Evolutionary conservation across 305 asterid species (phyloP).

Genomic region (Fraxinus sp.): DNA sequence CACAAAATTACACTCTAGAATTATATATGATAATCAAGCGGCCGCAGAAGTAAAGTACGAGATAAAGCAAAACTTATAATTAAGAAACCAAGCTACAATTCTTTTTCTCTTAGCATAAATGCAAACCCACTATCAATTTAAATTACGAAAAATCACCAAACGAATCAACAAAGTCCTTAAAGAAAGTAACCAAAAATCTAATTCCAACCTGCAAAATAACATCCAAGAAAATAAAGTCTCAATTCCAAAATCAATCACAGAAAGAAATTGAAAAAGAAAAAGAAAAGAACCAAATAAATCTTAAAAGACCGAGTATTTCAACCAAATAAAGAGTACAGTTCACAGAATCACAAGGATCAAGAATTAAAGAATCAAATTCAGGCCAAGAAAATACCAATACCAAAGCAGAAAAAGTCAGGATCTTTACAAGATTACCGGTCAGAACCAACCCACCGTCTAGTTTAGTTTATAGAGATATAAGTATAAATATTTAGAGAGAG

Average conservation of each 20-base stretch:
- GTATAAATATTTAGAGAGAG: not conserved
- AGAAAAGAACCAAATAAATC: not conserved
- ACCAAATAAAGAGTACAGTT: conserved; percentile 14
- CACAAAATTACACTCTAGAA: not conserved
- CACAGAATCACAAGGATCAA: conserved; percentile 30
- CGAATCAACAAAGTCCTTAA: not conserved
- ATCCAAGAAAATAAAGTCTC: conserved; percentile 27
- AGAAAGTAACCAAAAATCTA: not conserved
- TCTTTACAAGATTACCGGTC: conserved; percentile 38
- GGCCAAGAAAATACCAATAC: not conserved
- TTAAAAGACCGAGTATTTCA: conserved; percentile 34
- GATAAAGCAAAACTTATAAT: not conserved
- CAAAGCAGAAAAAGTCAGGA: conserved; percentile 22
- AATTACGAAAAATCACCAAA: not conserved
- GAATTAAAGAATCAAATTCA: conserved; percentile 26
- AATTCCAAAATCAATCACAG: conserved; percentile 25
- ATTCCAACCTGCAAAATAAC: not conserved
- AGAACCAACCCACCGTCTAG: conserved; percentile 21
- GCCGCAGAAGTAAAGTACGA: not conserved
- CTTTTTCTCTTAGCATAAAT: conserved; percentile 7
- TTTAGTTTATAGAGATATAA: not conserved
- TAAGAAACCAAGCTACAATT: not conserved
- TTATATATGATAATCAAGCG: conserved; percentile 7
- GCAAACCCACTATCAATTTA: not conserved
- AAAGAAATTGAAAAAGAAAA: not conserved